Evolutionary conservation across 1,139 yeast genomes (phyloP), one percentile per base, ranked within the genome.

Genomic region (Taphrina deformans): DNA sequence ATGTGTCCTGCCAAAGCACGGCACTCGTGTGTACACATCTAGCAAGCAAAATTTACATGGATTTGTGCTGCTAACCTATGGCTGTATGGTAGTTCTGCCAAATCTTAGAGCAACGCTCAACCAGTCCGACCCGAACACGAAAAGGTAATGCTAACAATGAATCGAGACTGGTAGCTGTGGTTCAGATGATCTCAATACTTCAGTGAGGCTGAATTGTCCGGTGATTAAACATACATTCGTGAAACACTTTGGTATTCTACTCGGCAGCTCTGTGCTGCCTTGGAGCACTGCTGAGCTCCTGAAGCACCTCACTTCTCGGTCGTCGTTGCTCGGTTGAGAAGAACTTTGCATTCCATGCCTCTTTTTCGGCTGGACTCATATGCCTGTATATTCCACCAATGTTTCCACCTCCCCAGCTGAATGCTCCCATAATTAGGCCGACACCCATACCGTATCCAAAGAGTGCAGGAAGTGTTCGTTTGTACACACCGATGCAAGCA

Each of bases 361-460:
- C 62, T 16, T 41, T 24, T 48, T 65, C 60, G 35, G 51, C 51
- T 2, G 55, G 61, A 38, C 38, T 44, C 55, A 55, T 55, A 21
- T 65, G 62, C 26, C 40, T 26, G 38, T 55, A 61, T 52, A 65
- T 27, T 3, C 66, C 67, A 14, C 60, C 66, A 44, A 58, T 41
- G 24, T 52, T 31, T 7, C 65, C 65, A 40, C 68, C 68, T 23
- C 65, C 55, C 68, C 68, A 67, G 52, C 63, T 55, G 66, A 74
- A 76, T 6, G 79, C 65, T 4, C 79, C 80, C 24, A 76, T 71
- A n/a, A 74, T 65, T 33, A 72, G 66, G 18, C 81, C 82, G 14
- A 78, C 72, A 14, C 76, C 70, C 31, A 75, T 65, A 1, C 83
- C 80, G 59, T 79, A 74, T 18, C 85, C 85, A 24, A 81, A 68